These are phyloP conservation scores for Colletotrichum simmondsii DNA, from an alignment of 2,329 filamentous ascomycete genomes.

Conservation along the genomic window DNA sequence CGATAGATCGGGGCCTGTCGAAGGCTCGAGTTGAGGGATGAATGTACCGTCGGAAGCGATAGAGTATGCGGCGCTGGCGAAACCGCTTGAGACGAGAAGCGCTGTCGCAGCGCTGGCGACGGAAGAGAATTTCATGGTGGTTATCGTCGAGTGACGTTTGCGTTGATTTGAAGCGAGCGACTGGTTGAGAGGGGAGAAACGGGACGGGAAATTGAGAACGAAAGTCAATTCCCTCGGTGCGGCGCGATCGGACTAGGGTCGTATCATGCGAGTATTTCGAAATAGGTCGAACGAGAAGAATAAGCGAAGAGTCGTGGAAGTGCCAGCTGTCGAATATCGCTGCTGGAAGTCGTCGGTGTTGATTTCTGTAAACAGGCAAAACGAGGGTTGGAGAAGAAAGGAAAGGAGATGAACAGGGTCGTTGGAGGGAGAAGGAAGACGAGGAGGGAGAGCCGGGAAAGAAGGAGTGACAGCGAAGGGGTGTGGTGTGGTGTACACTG, in stretches of 20 bases:
- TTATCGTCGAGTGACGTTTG: slow-evolving; percentile 10
- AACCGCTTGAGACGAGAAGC: slow-evolving; percentile 9
- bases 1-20: not conserved
- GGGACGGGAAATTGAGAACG: not conserved
- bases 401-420: slow-evolving; percentile 16
- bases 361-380: slow-evolving; percentile 18
- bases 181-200: slow-evolving; percentile 6
- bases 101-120: slow-evolving; percentile 21
- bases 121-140: slow-evolving; percentile 23
- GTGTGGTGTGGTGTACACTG: not conserved
- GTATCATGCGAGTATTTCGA: slow-evolving; percentile 19
- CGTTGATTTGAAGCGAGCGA: slow-evolving; percentile 21
- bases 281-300: not conserved
- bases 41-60: slow-evolving; percentile 27
- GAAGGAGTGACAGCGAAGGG: slow-evolving; percentile 28
- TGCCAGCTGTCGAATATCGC: slow-evolving; percentile 2
- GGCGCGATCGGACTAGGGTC: slow-evolving; percentile 1
- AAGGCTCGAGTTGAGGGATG: not conserved
- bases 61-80: slow-evolving; percentile 24
- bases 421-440: slow-evolving; percentile 18
- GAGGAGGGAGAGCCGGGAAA: slow-evolving; percentile 12
- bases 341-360: not conserved
- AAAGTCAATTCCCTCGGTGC: slow-evolving; percentile 7
- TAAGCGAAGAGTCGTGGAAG: not conserved
- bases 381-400: slow-evolving; percentile 12